Evolutionary conservation across 1,284 basidiomycete genomes (phyloP), one percentile per base, ranked within the genome.

Genomic region (Papiliotrema fonsecae): DNA sequence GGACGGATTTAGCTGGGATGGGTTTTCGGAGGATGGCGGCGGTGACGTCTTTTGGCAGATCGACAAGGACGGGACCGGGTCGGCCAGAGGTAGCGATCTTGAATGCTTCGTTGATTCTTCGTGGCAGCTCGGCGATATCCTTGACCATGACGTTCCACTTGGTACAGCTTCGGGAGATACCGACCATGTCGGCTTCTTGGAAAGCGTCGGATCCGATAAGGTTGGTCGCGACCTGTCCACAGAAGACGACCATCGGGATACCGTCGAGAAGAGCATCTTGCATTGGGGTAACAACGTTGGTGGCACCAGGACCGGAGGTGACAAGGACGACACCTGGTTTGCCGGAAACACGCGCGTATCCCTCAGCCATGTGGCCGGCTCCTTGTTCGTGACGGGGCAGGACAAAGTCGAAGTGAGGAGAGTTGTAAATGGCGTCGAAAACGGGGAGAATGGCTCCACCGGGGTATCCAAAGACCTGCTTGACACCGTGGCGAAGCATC

Each of bases 141-240:
- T 97, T 97, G 54, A 98, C 89, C 92, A 97, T 96, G 58, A 98
- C 93, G 72, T 98, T 98, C 96, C 94, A 98, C 75, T 98, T 98
- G 25, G 96, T 97, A 77, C 94, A 98, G 60, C 85, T 85, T 56
- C 94, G 80, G 45, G 91, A 96, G 72, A 98, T 98, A 47, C 96
- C 96, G 53, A 98, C 81, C 44, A 97, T 77, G 67, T 98, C 96
- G 38, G 94, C 94, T 75, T 98, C 94, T 73, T 98, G 94, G 82
- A 98, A 98, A 3, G 91, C 88, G 71, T 98, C 94, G 3, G 89
- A 93, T 26, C 94, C 96, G 52, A 98, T 97, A 47, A 90, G 86
- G n/a, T 87, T 88, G 6, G 93, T 97, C 2, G 96, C 96, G 32
- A 98, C 94, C 79, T 98, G 94, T 9, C 96, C 94, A 49, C 85